A percentile compares a stretch with the other conserved stretches of the same genome.
phyloP scores from a whole-genome alignment of 2,329 filamentous ascomycete species.

The Cercospora janseana region DNA sequence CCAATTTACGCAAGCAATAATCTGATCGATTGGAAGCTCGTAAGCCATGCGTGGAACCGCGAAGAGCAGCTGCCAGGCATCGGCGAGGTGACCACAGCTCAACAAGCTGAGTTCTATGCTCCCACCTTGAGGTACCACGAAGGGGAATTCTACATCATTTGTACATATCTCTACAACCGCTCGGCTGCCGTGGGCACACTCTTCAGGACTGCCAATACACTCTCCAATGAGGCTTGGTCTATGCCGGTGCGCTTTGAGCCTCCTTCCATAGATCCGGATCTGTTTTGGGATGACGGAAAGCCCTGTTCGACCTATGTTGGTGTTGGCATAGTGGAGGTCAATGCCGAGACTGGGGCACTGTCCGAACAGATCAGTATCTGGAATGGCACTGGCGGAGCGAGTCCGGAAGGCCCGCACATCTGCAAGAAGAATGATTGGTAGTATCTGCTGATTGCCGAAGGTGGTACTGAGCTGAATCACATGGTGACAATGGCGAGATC shows the following conservation, averaged over 20 bases:
- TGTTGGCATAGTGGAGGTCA: slow-evolving; percentile 35
- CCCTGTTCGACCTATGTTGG: slow-evolving; percentile 48
- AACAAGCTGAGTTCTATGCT: slow-evolving; percentile 43
- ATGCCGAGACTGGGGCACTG: slow-evolving; percentile 36
- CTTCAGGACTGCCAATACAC: slow-evolving; percentile 48
- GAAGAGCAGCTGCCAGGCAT: slow-evolving; percentile 41
- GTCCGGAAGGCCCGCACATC: slow-evolving; percentile 41
- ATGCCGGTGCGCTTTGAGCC: slow-evolving; percentile 49
- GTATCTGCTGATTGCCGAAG: slow-evolving; percentile 41
- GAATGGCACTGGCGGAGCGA: slow-evolving; percentile 40
- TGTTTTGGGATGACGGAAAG: slow-evolving; percentile 57
- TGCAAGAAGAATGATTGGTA: slow-evolving; percentile 41
- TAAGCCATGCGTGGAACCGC: slow-evolving; percentile 39
- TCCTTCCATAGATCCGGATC: slow-evolving; percentile 27
- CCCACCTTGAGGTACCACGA: slow-evolving; percentile 44
- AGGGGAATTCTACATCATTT: slow-evolving; percentile 42
- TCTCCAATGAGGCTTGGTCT: slow-evolving; percentile 47
- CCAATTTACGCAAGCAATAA: slow-evolving; percentile 48
- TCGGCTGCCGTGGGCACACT: slow-evolving; percentile 31
- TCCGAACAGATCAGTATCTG: slow-evolving; percentile 34
- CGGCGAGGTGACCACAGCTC: slow-evolving; percentile 35
- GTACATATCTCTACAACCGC: slow-evolving; percentile 7
- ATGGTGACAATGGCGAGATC: slow-evolving; percentile 42
- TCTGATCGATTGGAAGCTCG: slow-evolving; percentile 44
- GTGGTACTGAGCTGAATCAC: slow-evolving; percentile 44